Evolutionary conservation across 2,329 filamentous ascomycete species (phyloP).

Genomic region (Neofusicoccum kwambonambiense): DNA sequence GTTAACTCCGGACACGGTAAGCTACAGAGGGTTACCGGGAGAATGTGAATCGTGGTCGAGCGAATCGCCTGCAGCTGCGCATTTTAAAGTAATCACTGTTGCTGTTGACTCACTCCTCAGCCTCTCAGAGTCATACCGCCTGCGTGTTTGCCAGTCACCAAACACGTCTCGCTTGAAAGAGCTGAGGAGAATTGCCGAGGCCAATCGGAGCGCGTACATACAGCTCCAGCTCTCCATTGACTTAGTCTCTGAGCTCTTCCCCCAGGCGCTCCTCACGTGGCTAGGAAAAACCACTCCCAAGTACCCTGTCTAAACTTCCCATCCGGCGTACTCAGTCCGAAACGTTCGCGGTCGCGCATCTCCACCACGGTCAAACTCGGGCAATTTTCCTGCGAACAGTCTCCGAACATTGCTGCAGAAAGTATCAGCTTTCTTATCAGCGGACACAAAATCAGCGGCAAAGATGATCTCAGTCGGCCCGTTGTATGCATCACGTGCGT

Average conservation of each 20-base stretch:
- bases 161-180: neutral
- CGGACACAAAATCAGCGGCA: too few relatives aligned
- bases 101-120: neutral
- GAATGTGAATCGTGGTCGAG: neutral
- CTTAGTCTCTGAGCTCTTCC: too few relatives aligned
- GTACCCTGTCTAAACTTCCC: too few relatives aligned
- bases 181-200: neutral
- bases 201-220: neutral
- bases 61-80: neutral
- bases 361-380: too few relatives aligned
- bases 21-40: neutral
- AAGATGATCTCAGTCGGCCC: too few relatives aligned
- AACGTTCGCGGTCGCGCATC: too few relatives aligned
- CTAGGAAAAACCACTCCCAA: too few relatives aligned
- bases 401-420: too few relatives aligned
- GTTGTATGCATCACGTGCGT: too few relatives aligned
- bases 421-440: too few relatives aligned
- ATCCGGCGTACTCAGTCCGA: too few relatives aligned
- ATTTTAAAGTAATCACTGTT: neutral
- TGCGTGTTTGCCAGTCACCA: neutral
- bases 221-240: neutral
- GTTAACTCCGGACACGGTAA: constrained; percentile 8
- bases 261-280: neutral
- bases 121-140: constrained; percentile 5
- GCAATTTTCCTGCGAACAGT: too few relatives aligned